These are phyloP conservation scores for Calonectria crousiana DNA, from an alignment of 2,329 filamentous ascomycete genomes.

Conservation along the genomic window DNA sequence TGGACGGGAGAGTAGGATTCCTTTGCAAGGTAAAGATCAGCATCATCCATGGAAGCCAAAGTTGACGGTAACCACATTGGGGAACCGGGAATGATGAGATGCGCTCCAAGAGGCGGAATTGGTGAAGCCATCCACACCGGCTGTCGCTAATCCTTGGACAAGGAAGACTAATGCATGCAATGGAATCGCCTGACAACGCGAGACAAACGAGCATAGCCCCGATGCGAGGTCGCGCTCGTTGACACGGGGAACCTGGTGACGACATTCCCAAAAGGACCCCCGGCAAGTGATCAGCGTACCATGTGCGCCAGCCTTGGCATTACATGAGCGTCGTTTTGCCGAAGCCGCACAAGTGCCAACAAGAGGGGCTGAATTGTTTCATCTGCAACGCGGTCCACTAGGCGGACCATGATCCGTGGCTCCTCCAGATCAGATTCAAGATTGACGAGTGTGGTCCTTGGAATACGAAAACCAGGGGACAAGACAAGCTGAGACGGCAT, in stretches of 20 bases:
- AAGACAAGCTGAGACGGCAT: not conserved
- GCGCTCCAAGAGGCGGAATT: not conserved
- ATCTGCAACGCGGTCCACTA: slow-evolving; percentile 12
- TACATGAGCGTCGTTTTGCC: not conserved
- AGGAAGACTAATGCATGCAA: not conserved
- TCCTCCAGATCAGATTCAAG: slow-evolving; percentile 11
- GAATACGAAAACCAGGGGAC: not conserved
- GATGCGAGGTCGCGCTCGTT: not conserved
- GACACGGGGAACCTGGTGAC: not conserved
- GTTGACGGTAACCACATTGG: not conserved
- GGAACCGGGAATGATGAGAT: slow-evolving; percentile 1
- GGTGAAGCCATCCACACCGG: not conserved
- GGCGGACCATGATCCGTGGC: not conserved
- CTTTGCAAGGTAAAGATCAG: slow-evolving; percentile 4
- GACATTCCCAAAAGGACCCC: not conserved
- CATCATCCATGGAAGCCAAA: not conserved
- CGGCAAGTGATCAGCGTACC: not conserved
- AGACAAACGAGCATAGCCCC: not conserved
- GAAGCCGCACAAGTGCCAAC: slow-evolving; percentile 4
- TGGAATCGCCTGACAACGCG: not conserved
- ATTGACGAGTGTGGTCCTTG: slow-evolving; percentile 2
- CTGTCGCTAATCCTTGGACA: not conserved
- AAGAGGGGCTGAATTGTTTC: slow-evolving; percentile 14
- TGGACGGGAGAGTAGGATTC: not conserved
- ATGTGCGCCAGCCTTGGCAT: not conserved